Percentiles rank a stretch among this genome's conserved stretches.
Conservation (phyloP, 306 rosid species). For the Gleditsia sinensis region DNA sequence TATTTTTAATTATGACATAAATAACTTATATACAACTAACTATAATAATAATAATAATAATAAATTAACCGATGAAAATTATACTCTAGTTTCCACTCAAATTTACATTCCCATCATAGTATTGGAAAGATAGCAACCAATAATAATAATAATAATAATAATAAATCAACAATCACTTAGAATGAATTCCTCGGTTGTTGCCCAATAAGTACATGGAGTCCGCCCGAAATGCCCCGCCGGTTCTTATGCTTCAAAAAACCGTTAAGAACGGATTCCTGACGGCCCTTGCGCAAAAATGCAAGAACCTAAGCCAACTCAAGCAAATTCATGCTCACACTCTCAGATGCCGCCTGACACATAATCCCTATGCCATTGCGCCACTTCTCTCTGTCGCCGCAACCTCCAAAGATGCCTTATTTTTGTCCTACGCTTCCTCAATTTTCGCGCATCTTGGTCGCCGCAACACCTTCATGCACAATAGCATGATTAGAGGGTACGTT, state of each 20-base stretch:
- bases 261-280: constrained; percentile 36
- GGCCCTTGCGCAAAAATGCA: constrained; percentile 50
- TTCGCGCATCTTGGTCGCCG: constrained; percentile 53
- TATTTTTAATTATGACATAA: no score
- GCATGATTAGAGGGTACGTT: constrained; percentile 68
- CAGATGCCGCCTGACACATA: constrained; percentile 41
- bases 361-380: constrained; percentile 62
- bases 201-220: background rate
- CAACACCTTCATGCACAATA: constrained; percentile 70
- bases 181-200: background rate
- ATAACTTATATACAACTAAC: no score
- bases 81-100: no score
- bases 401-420: constrained; percentile 38
- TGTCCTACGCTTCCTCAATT: constrained; percentile 60
- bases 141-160: no score
- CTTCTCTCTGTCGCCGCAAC: constrained; percentile 59
- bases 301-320: constrained; percentile 60
- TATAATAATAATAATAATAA: no score
- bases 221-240: constrained; percentile 17
- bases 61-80: no score
- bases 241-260: constrained; percentile 47
- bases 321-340: constrained; percentile 76
- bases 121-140: no score
- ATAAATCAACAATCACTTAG: background rate
- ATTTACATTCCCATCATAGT: no score